phyloP scores from a whole-genome alignment of 768 basidiomycete species.

The Leccinum pellstonianum region DNA sequence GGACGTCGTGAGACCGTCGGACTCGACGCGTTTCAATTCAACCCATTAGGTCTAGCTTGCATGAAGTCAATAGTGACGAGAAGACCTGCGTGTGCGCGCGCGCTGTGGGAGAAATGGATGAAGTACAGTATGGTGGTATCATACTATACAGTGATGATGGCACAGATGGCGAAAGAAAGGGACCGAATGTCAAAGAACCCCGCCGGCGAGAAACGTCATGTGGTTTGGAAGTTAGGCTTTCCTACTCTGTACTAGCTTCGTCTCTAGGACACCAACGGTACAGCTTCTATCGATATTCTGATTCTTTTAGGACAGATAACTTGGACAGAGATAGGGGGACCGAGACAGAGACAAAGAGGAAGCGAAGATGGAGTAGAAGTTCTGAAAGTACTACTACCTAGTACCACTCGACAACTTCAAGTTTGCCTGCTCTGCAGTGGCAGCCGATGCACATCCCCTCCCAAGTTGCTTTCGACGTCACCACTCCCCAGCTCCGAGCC shows the following conservation, averaged over 20 bases:
- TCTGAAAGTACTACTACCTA: background rate
- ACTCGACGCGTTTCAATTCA: slow-evolving; percentile 11
- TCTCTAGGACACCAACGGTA: slow-evolving; percentile 14
- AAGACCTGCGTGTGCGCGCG: background rate
- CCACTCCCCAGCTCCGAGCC: background rate
- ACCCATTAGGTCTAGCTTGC: slow-evolving; percentile 6
- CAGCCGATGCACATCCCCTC: background rate
- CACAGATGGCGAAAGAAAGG: background rate
- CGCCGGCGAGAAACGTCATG: background rate
- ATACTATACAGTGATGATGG: background rate
- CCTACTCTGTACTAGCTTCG: background rate
- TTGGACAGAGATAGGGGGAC: background rate
- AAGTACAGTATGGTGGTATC: background rate
- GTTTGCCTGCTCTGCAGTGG: background rate
- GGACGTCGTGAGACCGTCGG: background rate
- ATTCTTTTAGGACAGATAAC: background rate
- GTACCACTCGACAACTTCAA: background rate
- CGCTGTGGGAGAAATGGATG: background rate
- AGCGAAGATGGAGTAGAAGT: too few species aligned
- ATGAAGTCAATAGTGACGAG: background rate
- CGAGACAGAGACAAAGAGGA: background rate
- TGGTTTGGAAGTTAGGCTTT: background rate
- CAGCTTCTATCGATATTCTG: slow-evolving; percentile 11
- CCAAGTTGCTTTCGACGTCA: background rate
- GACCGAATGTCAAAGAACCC: background rate